Evolutionary conservation across 345 rosid genomes (phyloP), one percentile per base, ranked within the genome.

Genomic region (Sapria himalayana): DNA sequence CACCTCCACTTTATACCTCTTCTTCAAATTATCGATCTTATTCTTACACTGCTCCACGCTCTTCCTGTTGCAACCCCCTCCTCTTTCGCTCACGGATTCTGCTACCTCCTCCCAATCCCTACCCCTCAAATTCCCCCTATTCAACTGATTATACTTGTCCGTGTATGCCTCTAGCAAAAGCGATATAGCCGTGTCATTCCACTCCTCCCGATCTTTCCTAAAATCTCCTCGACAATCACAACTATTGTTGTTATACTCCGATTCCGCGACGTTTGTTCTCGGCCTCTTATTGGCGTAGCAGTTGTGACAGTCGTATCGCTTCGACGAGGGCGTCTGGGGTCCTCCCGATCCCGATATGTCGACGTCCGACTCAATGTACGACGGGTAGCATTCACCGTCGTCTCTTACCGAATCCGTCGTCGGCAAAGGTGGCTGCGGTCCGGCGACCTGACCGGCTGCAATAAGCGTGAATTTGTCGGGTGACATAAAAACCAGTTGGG

Each of bases 51-150:
- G 77, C 61, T 76, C 86, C 49, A 76, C 78, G 46, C 76, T 76
- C 65, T 64, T 61, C 3, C 33, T 15, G 12, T 53, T 64, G 55
- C 70, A 74, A 62, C 81, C 74, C 4, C 65, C 81, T 25, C 73
- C 62, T 46, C 82, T 51, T 69, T 71, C 86, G 27, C 69, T 74
- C 58, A 85, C 94, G 3, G 67, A 44, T 33, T 68, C 62, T 9
- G 94, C 96, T 46, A 85, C 96, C 50, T 74, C 92, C 63, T 85
- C 96, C 96, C 96, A 85, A 36, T 81, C 93, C 39, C 93, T 69
- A 15, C 96, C 96, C 14, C 92, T 51, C 51, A 85, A 46, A 59
- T 81, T 81, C 64, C 94, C 96, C 31, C 77, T 39, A 33, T 81
- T 85, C 52, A 85, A 62, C 63, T 78, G 78, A 41, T 59, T 64